Percentiles rank a stretch among this genome's conserved stretches.
Conservation (phyloP, 1,284 basidiomycete genomes). For the Ustilago esculenta region DNA sequence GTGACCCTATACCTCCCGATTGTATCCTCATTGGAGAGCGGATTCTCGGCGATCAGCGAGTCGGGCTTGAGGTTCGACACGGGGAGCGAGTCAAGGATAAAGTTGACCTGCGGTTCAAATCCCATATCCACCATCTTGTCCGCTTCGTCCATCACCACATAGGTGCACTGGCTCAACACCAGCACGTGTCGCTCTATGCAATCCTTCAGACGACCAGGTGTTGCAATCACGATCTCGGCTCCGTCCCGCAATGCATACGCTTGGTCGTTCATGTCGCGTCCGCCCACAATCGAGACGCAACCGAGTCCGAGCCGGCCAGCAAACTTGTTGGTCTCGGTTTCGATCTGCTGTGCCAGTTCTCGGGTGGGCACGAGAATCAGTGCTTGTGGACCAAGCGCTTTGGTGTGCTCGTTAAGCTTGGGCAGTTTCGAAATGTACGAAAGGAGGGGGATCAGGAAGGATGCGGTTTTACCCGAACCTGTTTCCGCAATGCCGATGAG, state of each 20-base stretch:
- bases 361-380: constrained; percentile 95
- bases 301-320: constrained; percentile 84
- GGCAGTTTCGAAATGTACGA: constrained; percentile 89
- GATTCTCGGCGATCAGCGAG: constrained; percentile 66
- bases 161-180: constrained; percentile 93
- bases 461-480: constrained; percentile 94
- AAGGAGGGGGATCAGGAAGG: constrained; percentile 97
- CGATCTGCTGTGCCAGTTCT: constrained; percentile 97
- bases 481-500: constrained; percentile 99
- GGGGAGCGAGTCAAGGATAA: constrained; percentile 92
- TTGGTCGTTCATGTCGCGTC: constrained; percentile 91
- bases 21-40: constrained; percentile 32
- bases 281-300: constrained; percentile 97
- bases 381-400: constrained; percentile 91
- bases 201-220: constrained; percentile 95
- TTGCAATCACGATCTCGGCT: constrained; percentile 97
- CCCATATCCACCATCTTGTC: constrained; percentile 98
- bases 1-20: constrained; percentile 57
- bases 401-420: constrained; percentile 85
- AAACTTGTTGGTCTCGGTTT: constrained; percentile 90
- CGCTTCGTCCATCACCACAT: constrained; percentile 99
- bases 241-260: constrained; percentile 94
- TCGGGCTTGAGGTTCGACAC: constrained; percentile 85
- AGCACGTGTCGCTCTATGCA: constrained; percentile 94
- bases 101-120: constrained; percentile 92